Conservation (phyloP, 768 basidiomycete species). For the Xerocomus potaroensis region DNA sequence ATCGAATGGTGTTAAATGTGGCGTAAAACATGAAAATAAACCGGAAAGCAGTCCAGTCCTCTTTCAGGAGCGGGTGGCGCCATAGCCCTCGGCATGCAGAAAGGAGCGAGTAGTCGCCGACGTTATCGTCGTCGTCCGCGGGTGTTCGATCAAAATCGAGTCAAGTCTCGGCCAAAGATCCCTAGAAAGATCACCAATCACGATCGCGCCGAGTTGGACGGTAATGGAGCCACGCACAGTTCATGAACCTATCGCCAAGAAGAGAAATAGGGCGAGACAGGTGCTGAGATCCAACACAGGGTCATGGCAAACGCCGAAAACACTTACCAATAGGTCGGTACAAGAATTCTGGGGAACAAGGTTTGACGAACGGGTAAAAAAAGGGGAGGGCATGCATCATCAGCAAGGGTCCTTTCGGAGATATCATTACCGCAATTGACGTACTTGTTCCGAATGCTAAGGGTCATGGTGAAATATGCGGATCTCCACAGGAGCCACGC, state of each 20-base stretch:
- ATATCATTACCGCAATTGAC: conserved; percentile 23
- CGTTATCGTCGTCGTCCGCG: neutral
- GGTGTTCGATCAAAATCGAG: conserved; percentile 45
- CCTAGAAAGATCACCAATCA: conserved; percentile 35
- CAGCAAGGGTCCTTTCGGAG: conserved; percentile 3
- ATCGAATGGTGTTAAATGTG: too few species aligned
- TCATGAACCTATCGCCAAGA: conserved; percentile 54
- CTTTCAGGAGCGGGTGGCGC: too few species aligned
- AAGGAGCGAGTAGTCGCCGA: too few species aligned
- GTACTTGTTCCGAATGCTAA: conserved; percentile 69
- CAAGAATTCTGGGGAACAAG: conserved; percentile 45
- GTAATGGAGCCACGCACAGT: conserved; percentile 42
- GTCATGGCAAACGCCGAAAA: conserved; percentile 7
- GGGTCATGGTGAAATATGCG: conserved; percentile 75
- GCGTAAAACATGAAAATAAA: too few species aligned
- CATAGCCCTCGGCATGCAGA: too few species aligned
- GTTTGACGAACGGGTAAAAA: too few species aligned
- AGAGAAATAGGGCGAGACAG: neutral
- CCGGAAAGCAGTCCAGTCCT: too few species aligned
- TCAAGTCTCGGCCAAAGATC: conserved; percentile 74
- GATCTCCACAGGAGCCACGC: conserved; percentile 81
- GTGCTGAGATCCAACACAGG: conserved; percentile 12
- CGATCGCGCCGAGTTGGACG: conserved; percentile 8
- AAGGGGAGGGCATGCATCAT: too few species aligned
- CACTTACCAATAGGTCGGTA: conserved; percentile 61